Evolutionary conservation across 2,329 filamentous ascomycete species (phyloP).

Genomic region (Aureobasidium sp.): DNA sequence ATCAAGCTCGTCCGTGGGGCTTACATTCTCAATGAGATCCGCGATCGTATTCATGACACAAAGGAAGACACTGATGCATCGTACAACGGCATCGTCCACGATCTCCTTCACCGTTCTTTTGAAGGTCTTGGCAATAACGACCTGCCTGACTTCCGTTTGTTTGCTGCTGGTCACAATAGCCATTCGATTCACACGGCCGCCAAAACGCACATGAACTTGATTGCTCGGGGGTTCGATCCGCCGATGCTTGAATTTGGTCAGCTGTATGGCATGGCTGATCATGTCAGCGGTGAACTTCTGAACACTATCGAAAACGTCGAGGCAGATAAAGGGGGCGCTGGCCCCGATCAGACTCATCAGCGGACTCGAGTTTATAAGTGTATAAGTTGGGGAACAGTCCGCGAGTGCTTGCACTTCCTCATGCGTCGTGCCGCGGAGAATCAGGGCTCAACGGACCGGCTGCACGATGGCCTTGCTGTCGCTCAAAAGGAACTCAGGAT

Average conservation of each 20-base stretch:
- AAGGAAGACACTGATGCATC: constrained; percentile 25
- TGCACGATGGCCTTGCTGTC: no score
- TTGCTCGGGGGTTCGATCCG: no score
- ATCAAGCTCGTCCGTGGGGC: constrained; percentile 49
- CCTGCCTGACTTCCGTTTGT: constrained; percentile 22
- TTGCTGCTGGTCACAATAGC: constrained; percentile 28
- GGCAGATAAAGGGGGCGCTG: background rate
- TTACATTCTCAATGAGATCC: constrained; percentile 44
- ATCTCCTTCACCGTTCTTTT: constrained; percentile 22
- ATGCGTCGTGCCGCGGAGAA: constrained; percentile 25
- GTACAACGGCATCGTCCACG: constrained; percentile 24
- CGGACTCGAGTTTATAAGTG: constrained; percentile 24
- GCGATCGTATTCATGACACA: constrained; percentile 25
- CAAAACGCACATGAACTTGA: no score
- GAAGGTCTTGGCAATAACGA: constrained; percentile 13
- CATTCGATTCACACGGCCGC: background rate
- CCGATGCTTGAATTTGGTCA: constrained; percentile 22
- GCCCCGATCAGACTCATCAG: constrained; percentile 2
- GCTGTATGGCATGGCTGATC: constrained; percentile 26
- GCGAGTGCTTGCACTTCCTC: constrained; percentile 26
- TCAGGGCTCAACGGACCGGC: no score
- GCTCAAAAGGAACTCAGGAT: no score
- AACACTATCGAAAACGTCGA: constrained; percentile 20
- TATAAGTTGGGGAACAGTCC: constrained; percentile 25
- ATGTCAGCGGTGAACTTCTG: constrained; percentile 22